These are phyloP conservation scores for Plasmodium knowlesi DNA, from an alignment of 169 alveolate genomes.

Conservation along the genomic window DNA sequence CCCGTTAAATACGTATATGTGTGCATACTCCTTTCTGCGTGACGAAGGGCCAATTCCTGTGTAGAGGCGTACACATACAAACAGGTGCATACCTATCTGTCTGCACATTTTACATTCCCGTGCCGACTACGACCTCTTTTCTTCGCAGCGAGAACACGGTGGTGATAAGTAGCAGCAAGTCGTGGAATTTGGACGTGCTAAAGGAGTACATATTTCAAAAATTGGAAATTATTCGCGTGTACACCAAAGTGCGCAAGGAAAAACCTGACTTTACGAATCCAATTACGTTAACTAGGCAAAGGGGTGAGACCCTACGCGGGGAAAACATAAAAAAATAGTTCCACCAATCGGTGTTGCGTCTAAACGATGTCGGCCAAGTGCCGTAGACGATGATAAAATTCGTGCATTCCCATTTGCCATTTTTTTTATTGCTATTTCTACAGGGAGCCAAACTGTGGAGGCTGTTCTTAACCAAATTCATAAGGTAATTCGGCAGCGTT, in stretches of 20 bases:
- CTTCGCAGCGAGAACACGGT: conserved; percentile 42
- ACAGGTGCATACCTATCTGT: not conserved
- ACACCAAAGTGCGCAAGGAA: conserved; percentile 97
- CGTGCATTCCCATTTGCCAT: not conserved
- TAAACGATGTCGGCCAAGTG: not conserved
- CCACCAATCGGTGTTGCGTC: not conserved
- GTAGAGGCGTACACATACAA: not conserved
- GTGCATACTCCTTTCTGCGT: not conserved
- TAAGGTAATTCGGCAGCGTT: conserved; percentile 39
- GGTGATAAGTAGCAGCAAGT: conserved; percentile 73
- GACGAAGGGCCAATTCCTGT: not conserved
- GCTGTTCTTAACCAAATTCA: conserved; percentile 80
- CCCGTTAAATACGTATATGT: not conserved
- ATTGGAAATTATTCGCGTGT: conserved; percentile 84
- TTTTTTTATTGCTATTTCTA: not conserved
- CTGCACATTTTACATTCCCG: not conserved
- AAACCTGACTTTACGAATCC: conserved; percentile 96
- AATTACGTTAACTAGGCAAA: conserved; percentile 89
- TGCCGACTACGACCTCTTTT: not conserved
- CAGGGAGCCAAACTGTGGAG: conserved; percentile 78
- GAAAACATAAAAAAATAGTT: not conserved
- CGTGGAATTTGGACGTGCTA: conserved; percentile 80
- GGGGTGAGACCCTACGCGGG: conserved; percentile 73
- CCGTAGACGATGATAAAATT: not conserved
- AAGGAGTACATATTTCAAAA: conserved; percentile 80